Conservation (phyloP, 257 asterid species). For the Gentiana macrophylla region DNA sequence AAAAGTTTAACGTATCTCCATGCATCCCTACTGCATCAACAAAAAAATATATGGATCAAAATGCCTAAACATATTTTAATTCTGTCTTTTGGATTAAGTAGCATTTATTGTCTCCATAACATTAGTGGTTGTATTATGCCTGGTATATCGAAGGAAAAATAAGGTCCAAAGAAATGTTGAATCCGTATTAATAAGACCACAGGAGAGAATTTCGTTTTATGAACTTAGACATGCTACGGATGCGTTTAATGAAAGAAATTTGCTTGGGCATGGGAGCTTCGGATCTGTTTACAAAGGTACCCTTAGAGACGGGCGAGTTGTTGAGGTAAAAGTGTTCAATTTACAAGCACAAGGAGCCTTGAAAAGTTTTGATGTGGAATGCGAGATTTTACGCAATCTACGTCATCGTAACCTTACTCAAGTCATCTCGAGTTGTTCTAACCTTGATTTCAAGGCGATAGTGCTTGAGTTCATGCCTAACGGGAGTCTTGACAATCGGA, state of each 20-base stretch:
- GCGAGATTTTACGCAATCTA: not conserved
- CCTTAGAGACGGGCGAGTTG: too few species aligned
- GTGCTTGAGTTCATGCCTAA: slow-evolving; percentile 3
- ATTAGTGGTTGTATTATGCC: not conserved
- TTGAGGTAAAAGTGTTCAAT: too few species aligned
- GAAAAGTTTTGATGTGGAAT: too few species aligned
- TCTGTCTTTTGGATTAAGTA: too few species aligned
- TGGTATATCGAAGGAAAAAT: not conserved
- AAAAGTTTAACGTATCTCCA: not conserved
- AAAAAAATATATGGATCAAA: not conserved
- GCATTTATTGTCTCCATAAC: not conserved
- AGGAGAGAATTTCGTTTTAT: slow-evolving; percentile 1
- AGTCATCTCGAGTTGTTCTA: slow-evolving; percentile 6
- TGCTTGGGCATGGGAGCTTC: slow-evolving; percentile 7
- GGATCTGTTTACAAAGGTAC: not conserved
- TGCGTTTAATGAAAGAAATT: not conserved
- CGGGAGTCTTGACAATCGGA: slow-evolving; percentile 3
- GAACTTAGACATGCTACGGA: slow-evolving; percentile 2
- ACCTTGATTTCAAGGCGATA: not conserved
- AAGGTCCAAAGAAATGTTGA: not conserved
- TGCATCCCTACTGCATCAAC: not conserved
- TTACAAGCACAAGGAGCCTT: too few species aligned
- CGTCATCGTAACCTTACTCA: slow-evolving; percentile 5
- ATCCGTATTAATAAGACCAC: not conserved
- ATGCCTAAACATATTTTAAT: too few species aligned